Evolutionary conservation across 768 basidiomycete genomes (phyloP).

Genomic region (Rhodotorula sphaerocarpa): DNA sequence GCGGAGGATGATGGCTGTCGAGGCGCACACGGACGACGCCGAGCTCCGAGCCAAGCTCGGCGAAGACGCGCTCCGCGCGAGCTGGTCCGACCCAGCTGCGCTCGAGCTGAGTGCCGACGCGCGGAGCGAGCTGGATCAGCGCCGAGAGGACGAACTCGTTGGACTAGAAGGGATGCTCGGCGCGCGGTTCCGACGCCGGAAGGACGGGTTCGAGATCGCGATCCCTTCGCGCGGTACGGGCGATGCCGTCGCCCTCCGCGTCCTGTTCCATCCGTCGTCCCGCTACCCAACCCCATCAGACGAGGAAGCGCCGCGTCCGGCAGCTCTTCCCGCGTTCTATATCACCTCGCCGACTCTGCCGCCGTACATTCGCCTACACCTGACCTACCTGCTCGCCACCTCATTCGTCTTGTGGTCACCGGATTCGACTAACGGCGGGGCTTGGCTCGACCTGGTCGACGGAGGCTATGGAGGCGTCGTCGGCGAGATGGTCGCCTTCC

Average conservation of each 20-base stretch:
- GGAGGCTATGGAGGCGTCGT: conserved; percentile 62
- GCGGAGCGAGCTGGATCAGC: conserved; percentile 36
- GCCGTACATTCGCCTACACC: conserved; percentile 72
- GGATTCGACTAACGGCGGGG: not conserved
- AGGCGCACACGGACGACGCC: not conserved
- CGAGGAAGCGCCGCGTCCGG: conserved; percentile 37
- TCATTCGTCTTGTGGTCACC: conserved; percentile 49
- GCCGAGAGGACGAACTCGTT: conserved; percentile 33
- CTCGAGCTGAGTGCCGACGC: conserved; percentile 26
- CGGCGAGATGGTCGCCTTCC: conserved; percentile 54
- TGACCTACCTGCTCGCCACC: conserved; percentile 59
- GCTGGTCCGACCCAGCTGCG: not conserved
- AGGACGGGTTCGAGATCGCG: conserved; percentile 38
- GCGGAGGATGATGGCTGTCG: conserved; percentile 1
- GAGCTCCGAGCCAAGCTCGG: conserved; percentile 4
- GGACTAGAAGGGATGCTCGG: conserved; percentile 36
- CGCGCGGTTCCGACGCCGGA: conserved; percentile 42
- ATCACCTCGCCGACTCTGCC: conserved; percentile 61
- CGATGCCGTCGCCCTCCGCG: conserved; percentile 55
- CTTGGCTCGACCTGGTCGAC: conserved; percentile 51
- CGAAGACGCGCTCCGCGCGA: not conserved
- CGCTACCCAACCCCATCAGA: conserved; percentile 37
- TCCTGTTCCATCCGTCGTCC: conserved; percentile 50
- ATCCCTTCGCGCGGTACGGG: conserved; percentile 22
- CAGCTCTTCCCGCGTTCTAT: conserved; percentile 60